Evolutionary conservation across 805 yeast species (phyloP), one percentile per base, ranked within the genome.

Genomic region (Yarrowia sp.): DNA sequence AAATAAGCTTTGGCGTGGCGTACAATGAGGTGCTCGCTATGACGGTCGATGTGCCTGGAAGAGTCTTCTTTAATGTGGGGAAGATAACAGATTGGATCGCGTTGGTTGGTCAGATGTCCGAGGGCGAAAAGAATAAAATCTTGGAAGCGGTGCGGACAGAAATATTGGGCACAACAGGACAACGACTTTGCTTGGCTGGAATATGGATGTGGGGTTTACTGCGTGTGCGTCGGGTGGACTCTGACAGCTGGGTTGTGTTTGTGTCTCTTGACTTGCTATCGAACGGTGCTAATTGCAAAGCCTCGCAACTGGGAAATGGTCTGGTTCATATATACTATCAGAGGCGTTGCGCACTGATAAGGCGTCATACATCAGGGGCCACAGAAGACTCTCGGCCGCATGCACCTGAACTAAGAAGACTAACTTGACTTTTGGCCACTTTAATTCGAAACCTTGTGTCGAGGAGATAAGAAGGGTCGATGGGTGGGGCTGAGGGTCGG

Each of bases 281-380:
- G 54, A 32, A 21, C 19, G 32, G 38, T 26, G 28, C 54, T 48
- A 48, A 8, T 48, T 48, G 54, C 54, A 32, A 48, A 48, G 38
- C 54, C 52, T 48, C 28, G 54, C 54, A 9, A 48, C 26, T 6
- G 38, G 54, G 54, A 48, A 24, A 28, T 48, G 26, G 54, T 9
- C 28, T 8, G 10, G 12, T 24, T 30, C 54, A 12, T 48, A 48
- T 48, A 48, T 48, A 48, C 54, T 48, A 48, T 48, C 54, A 8
- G 54, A 32, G 38, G 28, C 41, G 32, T 33, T 51, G 41, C 58
- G 58, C 58, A 51, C 58, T 51, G 58, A 51, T 51, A 51, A 51
- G 58, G 58, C 58, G 58, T 51, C 58, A 51, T 51, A 51, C 58
- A 51, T 51, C 58, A 33, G 58, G 58, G 58, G 58, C 58, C 58